These are phyloP conservation scores for Asterionellopsis glacialis DNA, from an alignment of 108 stramenopile genomes.

Conservation along the genomic window DNA sequence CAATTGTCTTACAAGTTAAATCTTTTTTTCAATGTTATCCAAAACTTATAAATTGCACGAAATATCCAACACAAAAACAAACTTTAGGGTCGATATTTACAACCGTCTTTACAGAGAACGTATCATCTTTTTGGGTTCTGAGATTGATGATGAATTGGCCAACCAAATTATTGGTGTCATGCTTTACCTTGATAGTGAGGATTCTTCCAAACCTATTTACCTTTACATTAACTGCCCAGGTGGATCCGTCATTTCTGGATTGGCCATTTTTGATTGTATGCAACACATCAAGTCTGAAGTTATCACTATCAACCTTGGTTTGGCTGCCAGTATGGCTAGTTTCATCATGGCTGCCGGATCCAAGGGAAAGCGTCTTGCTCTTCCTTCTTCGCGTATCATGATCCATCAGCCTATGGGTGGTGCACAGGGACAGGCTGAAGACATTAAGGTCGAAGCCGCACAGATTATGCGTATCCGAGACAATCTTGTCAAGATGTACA, in stretches of 20 bases:
- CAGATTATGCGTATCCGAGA: constrained; percentile 98
- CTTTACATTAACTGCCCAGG: constrained; percentile 99
- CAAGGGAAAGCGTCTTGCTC: constrained; percentile 89
- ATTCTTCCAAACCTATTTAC: constrained; percentile 94
- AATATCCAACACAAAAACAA: no score
- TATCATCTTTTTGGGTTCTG: constrained; percentile 96
- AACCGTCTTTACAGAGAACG: constrained; percentile 97
- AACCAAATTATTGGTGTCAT: constrained; percentile 96
- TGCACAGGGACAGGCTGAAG: constrained; percentile 97
- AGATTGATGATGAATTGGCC: constrained; percentile 98
- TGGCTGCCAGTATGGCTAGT: constrained; percentile 96
- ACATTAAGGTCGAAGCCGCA: constrained; percentile 96
- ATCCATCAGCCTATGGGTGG: constrained; percentile 99
- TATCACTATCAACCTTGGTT: constrained; percentile 96
- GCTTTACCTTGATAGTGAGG: constrained; percentile 95
- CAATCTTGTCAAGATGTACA: constrained; percentile 96
- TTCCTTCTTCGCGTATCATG: constrained; percentile 96
- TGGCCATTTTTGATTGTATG: constrained; percentile 98
- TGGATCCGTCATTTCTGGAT: constrained; percentile 94
- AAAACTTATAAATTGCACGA: no score
- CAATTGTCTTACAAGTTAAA: no score
- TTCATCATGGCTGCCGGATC: constrained; percentile 96
- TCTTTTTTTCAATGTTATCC: no score
- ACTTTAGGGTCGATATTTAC: constrained; percentile 97
- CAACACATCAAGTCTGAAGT: constrained; percentile 94